Base-by-base conservation (phyloP, 2,329 filamentous ascomycete species). In the Didymosphaeria variabile region DNA sequence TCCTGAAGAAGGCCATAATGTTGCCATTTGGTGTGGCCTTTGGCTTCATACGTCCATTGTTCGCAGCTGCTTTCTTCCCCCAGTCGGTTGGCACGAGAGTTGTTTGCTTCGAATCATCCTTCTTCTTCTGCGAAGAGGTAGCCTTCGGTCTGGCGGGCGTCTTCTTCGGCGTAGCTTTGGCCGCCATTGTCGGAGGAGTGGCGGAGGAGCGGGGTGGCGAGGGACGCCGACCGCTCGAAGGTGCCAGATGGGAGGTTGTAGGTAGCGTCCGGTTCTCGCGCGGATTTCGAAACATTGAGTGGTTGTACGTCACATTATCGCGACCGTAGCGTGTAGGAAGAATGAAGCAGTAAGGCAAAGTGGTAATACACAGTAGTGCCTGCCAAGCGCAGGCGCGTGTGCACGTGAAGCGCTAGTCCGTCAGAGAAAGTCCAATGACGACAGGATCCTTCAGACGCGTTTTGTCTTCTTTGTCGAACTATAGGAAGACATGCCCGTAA, bases 1-100 rank as follows among this genome's bases (percentile, higher is more conserved):
- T 86, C 69, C 83, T 84, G 77, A 86, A 86, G 70, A 86, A 86
- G 51, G 77, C 80, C 72, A 85, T 76, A 61, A 86, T 86, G 63
- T 82, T 86, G 50, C 79, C 79, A 66, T 86, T 86, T 21, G 77
- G 73, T 56, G 81, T 79, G 15, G 69, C 70, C 57, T 77, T 79
- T n/a, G 72, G 63, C 66, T 80, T 83, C 10, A 61, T 60, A 44
- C 69, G 72, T 31, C 54, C 71, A 63, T 66, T 70, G 57, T 63
- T 69, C 13, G 77, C 76, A 6, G 72, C 58, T 17, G 73, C 63
- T 49, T 74, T 77, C 59, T 75, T 77, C 13, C 66, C 70, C 64
- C 73, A 76, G 12, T 70, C 66, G 7, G 65, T 59, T 1, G 72
- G 67, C 2, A 76, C 74, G 9, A 79, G 68, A 1, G 74, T 79